Conservation (phyloP, 2,329 filamentous ascomycete species). For the Aschersonia sp. region DNA sequence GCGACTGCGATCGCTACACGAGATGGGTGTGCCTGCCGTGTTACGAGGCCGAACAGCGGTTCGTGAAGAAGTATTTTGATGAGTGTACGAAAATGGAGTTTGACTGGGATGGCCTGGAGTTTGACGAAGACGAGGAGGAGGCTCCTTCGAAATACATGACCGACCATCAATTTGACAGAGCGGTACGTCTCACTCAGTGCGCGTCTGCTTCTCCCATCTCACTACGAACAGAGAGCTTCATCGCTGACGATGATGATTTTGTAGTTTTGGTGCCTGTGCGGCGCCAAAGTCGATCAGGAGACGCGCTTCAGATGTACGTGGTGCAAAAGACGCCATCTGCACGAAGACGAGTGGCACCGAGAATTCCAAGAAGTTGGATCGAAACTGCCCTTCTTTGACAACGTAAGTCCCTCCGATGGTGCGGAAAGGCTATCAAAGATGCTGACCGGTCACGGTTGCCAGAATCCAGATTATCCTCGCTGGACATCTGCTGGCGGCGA, state of each 20-base stretch:
- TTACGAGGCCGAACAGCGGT: background rate
- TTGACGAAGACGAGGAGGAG: background rate
- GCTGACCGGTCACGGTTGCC: no score
- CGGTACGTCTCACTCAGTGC: background rate
- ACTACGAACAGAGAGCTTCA: no score
- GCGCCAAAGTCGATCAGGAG: slow-evolving; percentile 1
- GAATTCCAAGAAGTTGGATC: background rate
- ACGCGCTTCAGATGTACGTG: slow-evolving; percentile 4
- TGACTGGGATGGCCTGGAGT: background rate
- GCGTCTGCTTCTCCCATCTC: background rate
- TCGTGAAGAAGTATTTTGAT: background rate
- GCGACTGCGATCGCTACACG: slow-evolving; percentile 5
- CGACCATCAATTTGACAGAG: background rate
- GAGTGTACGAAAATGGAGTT: background rate
- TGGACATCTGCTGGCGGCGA: no score
- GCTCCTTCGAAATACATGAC: background rate
- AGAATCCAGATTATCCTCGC: no score
- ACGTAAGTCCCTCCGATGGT: background rate
- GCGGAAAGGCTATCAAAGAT: no score
- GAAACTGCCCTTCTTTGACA: background rate
- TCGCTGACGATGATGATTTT: background rate
- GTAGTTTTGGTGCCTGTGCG: slow-evolving; percentile 6
- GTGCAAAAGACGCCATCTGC: slow-evolving; percentile 5
- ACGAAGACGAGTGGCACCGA: slow-evolving; percentile 4
- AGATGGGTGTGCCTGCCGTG: slow-evolving; percentile 5